Base-by-base conservation (phyloP, 768 basidiomycete species). In the Ramaria rubella region DNA sequence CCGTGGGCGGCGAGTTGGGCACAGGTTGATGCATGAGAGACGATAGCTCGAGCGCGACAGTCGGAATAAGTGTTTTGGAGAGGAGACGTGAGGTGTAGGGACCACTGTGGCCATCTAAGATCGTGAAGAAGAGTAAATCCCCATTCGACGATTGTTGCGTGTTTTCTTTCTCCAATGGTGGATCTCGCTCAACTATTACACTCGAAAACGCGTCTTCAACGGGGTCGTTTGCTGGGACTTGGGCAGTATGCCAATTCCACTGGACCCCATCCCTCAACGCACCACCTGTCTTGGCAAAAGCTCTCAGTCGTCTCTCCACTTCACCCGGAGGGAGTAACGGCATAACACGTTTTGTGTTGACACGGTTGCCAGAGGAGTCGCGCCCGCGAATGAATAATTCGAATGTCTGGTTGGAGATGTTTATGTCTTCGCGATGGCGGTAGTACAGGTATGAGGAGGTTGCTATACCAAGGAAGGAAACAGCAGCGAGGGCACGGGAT, bases 41-140 rank as follows among this genome's bases (percentile, higher is more conserved):
- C 17, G 79, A 75, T 48, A 98, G 77, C 65, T 95, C 85, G 34
- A 90, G 73, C 0, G 85, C 81, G 55, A 95, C 85, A 7, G 88
- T 86, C 53, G 87, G 89, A 59, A 96, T 88, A 58, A 98, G 79
- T 46, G 86, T 80, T 55, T 85, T 84, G 2, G 89, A 86, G 50
- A 98, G 83, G 31, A 95, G 76, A 55, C 81, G 79, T 12, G 90
- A 93, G 2, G 95, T 98, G 51, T 90, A 79, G 34, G 72, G 80
- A 1, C 96, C 96, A 2, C 81, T 75, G 67, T 98, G 96, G 2
- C 94, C 93, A 63, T 94, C 93, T 84, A 95, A 87, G 33, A 95
- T 84, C 1, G 90, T 75, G 64, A 92, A 94, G 70, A 95, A 88
- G 42, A 92, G 74, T 58, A 87, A 78, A 64, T 90, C 89, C 14